These are phyloP conservation scores for Desmodesmus armatus DNA, from an alignment of 139 green algal species.

Conservation along the genomic window DNA sequence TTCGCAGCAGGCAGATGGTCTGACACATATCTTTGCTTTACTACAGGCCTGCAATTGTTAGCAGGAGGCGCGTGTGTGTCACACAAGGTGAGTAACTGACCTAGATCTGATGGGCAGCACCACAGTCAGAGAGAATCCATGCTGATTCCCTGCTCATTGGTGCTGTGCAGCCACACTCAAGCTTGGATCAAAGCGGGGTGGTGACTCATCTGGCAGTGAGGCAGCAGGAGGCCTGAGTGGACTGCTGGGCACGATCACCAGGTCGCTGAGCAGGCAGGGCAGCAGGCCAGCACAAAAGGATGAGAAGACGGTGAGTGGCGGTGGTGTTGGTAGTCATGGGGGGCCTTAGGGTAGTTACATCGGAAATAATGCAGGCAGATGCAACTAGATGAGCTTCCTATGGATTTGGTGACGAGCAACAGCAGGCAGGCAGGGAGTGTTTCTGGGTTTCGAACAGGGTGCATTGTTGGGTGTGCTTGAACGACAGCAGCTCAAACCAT, in stretches of 20 bases:
- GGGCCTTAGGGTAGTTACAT: background rate
- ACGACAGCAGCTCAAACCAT: too few relatives aligned
- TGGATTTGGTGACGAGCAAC: too few relatives aligned
- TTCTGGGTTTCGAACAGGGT: too few relatives aligned
- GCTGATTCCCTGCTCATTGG: background rate
- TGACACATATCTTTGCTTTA: background rate
- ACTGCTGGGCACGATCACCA: constrained; percentile 27
- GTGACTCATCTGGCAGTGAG: background rate
- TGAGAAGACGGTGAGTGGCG: constrained; percentile 9
- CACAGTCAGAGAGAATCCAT: background rate
- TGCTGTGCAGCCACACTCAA: background rate
- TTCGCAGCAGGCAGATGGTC: too few relatives aligned
- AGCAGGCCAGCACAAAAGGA: constrained; percentile 36
- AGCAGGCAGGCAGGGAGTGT: background rate
- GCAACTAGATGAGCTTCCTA: too few relatives aligned
- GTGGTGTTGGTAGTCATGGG: too few relatives aligned
- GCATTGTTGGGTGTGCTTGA: too few relatives aligned
- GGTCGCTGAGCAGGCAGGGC: constrained; percentile 23
- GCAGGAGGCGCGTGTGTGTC: constrained; percentile 19
- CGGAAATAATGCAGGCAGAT: background rate
- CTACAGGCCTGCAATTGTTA: constrained; percentile 2
- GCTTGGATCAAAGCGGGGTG: constrained; percentile 20
- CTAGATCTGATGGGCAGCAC: background rate
- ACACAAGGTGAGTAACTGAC: constrained; percentile 30
- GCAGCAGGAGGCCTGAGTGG: constrained; percentile 12